These are phyloP conservation scores for Neonectria coccinea DNA, from an alignment of 2,329 filamentous ascomycete species.

Conservation along the genomic window DNA sequence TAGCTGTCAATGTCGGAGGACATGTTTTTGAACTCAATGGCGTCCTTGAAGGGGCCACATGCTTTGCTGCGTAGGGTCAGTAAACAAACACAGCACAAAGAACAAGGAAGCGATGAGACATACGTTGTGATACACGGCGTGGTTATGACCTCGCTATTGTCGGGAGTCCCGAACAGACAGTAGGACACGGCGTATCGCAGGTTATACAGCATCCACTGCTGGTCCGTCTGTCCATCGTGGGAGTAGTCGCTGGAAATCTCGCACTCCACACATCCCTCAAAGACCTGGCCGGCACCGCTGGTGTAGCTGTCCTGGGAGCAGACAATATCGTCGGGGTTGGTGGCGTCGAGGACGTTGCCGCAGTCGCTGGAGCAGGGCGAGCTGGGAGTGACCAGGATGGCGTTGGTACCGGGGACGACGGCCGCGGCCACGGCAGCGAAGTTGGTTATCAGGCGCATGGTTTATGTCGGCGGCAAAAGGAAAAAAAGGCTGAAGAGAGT, in stretches of 20 bases:
- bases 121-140: conserved; percentile 67
- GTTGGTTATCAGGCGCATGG: conserved; percentile 23
- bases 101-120: conserved; percentile 13
- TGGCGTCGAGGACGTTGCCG: conserved; percentile 64
- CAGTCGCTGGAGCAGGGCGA: conserved; percentile 65
- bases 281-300: conserved; percentile 60
- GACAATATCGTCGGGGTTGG: conserved; percentile 59
- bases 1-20: conserved; percentile 59
- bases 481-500: neutral
- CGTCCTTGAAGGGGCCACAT: conserved; percentile 61
- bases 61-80: conserved; percentile 57
- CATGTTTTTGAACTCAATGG: conserved; percentile 63
- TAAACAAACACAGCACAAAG: conserved; percentile 37
- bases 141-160: conserved; percentile 57
- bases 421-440: conserved; percentile 36
- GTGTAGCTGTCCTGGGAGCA: conserved; percentile 58
- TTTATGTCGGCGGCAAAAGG: neutral
- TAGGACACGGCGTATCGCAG: conserved; percentile 66
- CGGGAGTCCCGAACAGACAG: conserved; percentile 65
- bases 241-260: conserved; percentile 63
- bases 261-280: conserved; percentile 64
- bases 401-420: conserved; percentile 31
- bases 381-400: conserved; percentile 57
- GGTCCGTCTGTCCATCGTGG: conserved; percentile 60
- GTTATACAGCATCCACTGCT: conserved; percentile 68